These are phyloP conservation scores for Euphorbia tirucalli DNA, from an alignment of 345 rosid species.

Conservation along the genomic window DNA sequence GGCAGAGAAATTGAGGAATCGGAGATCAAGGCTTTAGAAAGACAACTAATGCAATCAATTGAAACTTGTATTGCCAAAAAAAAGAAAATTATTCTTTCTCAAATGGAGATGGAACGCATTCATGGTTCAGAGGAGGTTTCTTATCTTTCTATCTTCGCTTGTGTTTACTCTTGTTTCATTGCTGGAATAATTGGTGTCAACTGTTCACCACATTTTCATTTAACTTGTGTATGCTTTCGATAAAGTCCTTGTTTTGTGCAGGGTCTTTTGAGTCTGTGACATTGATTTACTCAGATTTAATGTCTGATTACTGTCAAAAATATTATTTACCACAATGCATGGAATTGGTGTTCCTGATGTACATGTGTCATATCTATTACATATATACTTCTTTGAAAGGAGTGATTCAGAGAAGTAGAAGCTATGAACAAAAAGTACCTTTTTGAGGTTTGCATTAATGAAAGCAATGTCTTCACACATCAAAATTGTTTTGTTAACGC, in stretches of 20 bases:
- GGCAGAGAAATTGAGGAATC: constrained; percentile 88
- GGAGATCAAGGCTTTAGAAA: constrained; percentile 83
- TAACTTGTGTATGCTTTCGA: background rate
- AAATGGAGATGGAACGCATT: constrained; percentile 84
- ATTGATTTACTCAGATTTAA: background rate
- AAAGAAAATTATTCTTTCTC: constrained; percentile 81
- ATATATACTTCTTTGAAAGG: background rate
- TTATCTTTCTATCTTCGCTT: constrained; percentile 20
- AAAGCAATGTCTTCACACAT: background rate
- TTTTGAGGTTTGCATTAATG: background rate
- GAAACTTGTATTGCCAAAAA: constrained; percentile 88
- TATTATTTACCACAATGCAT: background rate
- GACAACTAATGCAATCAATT: constrained; percentile 92
- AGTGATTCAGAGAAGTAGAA: background rate
- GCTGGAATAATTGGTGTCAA: background rate
- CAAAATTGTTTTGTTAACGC: background rate
- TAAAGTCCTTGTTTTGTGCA: background rate
- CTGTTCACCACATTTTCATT: background rate
- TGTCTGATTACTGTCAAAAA: background rate
- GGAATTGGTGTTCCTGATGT: background rate
- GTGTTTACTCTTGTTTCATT: background rate
- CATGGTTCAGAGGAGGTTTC: constrained; percentile 87
- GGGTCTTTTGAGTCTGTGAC: background rate
- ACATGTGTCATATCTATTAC: background rate
- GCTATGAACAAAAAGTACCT: background rate